Conservation (phyloP, 2,329 filamentous ascomycete species). For the Thermothelomyces thermophilus region DNA sequence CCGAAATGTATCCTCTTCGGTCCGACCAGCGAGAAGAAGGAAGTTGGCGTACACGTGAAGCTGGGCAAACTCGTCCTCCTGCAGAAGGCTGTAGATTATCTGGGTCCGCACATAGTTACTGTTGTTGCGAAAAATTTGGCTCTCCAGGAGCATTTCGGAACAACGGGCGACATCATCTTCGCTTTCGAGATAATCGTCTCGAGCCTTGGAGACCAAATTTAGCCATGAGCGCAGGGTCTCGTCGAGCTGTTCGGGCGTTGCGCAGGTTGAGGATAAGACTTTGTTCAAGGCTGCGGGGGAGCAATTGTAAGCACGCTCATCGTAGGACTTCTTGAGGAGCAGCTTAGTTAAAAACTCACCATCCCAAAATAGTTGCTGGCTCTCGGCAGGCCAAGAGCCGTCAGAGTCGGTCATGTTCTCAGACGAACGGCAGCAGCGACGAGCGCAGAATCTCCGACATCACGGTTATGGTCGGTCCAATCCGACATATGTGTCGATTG, state of each 20-base stretch:
- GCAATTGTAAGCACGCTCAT: background rate
- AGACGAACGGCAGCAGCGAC: constrained; percentile 19
- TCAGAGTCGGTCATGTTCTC: constrained; percentile 57
- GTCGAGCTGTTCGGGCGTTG: constrained; percentile 61
- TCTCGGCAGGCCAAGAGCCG: constrained; percentile 62
- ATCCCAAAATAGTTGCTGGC: constrained; percentile 83
- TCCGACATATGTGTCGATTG: constrained; percentile 4
- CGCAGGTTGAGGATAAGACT: constrained; percentile 42
- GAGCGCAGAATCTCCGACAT: constrained; percentile 18
- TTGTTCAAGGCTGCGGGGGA: constrained; percentile 39
- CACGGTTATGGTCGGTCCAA: constrained; percentile 16
- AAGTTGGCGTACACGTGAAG: constrained; percentile 78
- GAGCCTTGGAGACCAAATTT: constrained; percentile 66
- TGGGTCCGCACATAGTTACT: constrained; percentile 85
- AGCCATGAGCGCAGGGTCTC: constrained; percentile 81
- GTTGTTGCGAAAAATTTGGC: constrained; percentile 66
- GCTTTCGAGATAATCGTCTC: constrained; percentile 66
- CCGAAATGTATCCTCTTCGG: constrained; percentile 70
- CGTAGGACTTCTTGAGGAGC: background rate
- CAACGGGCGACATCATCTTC: constrained; percentile 77
- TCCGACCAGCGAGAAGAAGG: constrained; percentile 77
- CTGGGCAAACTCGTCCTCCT: constrained; percentile 79
- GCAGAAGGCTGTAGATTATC: constrained; percentile 81
- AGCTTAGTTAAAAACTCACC: constrained; percentile 44
- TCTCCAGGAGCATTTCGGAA: constrained; percentile 70